Evolutionary conservation across 1,284 basidiomycete species (phyloP).

Genomic region (Agroathelia rolfsii): DNA sequence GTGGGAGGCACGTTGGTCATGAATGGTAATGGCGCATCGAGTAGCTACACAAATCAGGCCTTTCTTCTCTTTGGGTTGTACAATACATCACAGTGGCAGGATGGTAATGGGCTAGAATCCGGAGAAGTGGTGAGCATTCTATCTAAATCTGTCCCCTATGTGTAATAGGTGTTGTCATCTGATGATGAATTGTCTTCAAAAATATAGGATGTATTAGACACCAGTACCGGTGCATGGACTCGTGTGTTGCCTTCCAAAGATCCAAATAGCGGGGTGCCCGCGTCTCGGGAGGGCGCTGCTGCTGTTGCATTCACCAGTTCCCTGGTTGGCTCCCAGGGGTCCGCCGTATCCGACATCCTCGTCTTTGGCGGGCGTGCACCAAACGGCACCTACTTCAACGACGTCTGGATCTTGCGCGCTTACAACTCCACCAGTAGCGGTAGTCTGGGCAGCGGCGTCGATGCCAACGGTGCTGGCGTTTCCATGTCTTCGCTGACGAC

Average conservation of each 20-base stretch:
- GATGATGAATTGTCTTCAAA: slow-evolving; percentile 7
- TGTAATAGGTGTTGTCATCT: not conserved
- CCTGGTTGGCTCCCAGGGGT: slow-evolving; percentile 45
- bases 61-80: slow-evolving; percentile 61
- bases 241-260: slow-evolving; percentile 67
- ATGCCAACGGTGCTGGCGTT: slow-evolving; percentile 62
- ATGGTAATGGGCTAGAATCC: slow-evolving; percentile 40
- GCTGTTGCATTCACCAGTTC: slow-evolving; percentile 42
- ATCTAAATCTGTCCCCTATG: not conserved
- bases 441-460: slow-evolving; percentile 42
- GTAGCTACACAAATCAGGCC: slow-evolving; percentile 50
- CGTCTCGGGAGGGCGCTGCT: slow-evolving; percentile 60
- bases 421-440: slow-evolving; percentile 56
- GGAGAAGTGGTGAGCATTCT: slow-evolving; percentile 59
- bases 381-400: slow-evolving; percentile 54
- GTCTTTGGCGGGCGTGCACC: slow-evolving; percentile 68
- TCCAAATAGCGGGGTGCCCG: slow-evolving; percentile 47
- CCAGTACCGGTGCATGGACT: slow-evolving; percentile 56
- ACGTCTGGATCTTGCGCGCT: slow-evolving; percentile 67
- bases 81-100: slow-evolving; percentile 55
- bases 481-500: slow-evolving; percentile 43
- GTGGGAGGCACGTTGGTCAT: slow-evolving; percentile 47
- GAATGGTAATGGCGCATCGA: slow-evolving; percentile 47
- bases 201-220: slow-evolving; percentile 49
- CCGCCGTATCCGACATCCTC: slow-evolving; percentile 56